Evolutionary conservation across 2,329 filamentous ascomycete genomes (phyloP), one percentile per base, ranked within the genome.

Genomic region (Nakataea oryzae): DNA sequence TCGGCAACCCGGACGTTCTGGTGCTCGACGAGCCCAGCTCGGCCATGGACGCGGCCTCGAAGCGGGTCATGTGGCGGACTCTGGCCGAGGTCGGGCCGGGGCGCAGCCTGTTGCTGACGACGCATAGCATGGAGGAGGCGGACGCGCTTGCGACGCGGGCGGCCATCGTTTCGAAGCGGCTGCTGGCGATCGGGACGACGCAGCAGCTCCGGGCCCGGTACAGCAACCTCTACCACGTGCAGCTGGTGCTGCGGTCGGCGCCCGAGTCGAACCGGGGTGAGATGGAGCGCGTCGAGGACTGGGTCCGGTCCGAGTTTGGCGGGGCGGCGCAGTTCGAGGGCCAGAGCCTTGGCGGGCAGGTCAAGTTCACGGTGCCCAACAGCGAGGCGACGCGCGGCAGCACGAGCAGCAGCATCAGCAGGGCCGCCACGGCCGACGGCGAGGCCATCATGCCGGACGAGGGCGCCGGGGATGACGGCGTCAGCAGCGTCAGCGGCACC

Each of bases 91-190:
- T 93, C 3, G 86, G 88, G 0, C 83, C 86, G 0, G 91, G 91
- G 0, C 84, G 93, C n/a, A 89, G 88, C 0, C 84, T 97, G 21
- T 79, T 97, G 2, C 81, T 97, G 24, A 97, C 93, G 0, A 97
- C 93, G 0, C 93, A 97, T 73, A 90, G 86, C 60, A 96, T 97
- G 92, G 93, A 97, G 72, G 93, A 97, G 74, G 93, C 93, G 0
- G 91, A 96, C 69, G 92, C 92, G 1, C 80, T 97, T 3, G 93
- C 93, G 0, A 86, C 85, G 34, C 83, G 91, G 1, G 91, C 89
- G 0, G 93, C 91, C 21, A 96, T 97, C 67, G 86, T 97, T 75
- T 90, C 92, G 9, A 83, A 85, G 67, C 82, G 86, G 32, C 96
- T 97, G 91, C 79, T 97, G 28, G 93, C 92, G 0, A 79, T 95